These are phyloP conservation scores for Diospyros kaki DNA, from an alignment of 148 eudicot genomes.

Conservation along the genomic window DNA sequence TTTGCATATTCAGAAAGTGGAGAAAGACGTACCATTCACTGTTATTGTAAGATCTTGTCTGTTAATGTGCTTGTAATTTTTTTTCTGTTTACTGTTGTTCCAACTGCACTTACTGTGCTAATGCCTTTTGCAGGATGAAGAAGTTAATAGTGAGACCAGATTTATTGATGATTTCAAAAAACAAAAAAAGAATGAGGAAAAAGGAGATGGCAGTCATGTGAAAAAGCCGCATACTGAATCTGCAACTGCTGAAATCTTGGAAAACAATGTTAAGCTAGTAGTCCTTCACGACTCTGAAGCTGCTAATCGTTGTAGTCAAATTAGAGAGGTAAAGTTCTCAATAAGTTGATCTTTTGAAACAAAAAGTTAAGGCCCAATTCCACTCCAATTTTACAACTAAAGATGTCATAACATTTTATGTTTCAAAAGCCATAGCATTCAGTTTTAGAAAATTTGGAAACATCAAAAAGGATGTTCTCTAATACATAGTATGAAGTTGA, in stretches of 20 bases:
- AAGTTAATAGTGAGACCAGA: constrained; percentile 28
- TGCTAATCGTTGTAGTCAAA: constrained; percentile 27
- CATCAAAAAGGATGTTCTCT: too few relatives aligned
- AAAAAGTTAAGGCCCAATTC: not conserved
- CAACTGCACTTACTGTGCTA: constrained; percentile 18
- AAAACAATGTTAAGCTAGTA: constrained; percentile 21
- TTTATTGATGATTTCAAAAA: constrained; percentile 23
- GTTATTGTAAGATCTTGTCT: constrained; percentile 29
- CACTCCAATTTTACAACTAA: too few relatives aligned
- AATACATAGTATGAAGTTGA: too few relatives aligned
- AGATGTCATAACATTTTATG: too few relatives aligned
- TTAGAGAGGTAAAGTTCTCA: constrained; percentile 34
- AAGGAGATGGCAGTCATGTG: constrained; percentile 23
- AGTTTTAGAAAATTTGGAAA: too few relatives aligned
- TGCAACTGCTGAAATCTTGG: constrained; percentile 20
- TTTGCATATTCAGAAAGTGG: constrained; percentile 39
- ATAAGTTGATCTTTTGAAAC: not conserved
- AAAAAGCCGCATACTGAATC: constrained; percentile 24
- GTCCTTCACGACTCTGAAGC: constrained; percentile 22
- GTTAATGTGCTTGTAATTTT: not conserved
- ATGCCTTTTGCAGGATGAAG: constrained; percentile 37
- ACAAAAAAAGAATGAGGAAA: constrained; percentile 17
- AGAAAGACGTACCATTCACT: constrained; percentile 31
- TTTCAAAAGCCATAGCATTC: too few relatives aligned
- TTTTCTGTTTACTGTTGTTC: constrained; percentile 12